A percentile compares a stretch with the other conserved stretches of the same genome.
Evolutionary conservation across 1,284 basidiomycete genomes (phyloP).

Genomic region (Mycena sp.): DNA sequence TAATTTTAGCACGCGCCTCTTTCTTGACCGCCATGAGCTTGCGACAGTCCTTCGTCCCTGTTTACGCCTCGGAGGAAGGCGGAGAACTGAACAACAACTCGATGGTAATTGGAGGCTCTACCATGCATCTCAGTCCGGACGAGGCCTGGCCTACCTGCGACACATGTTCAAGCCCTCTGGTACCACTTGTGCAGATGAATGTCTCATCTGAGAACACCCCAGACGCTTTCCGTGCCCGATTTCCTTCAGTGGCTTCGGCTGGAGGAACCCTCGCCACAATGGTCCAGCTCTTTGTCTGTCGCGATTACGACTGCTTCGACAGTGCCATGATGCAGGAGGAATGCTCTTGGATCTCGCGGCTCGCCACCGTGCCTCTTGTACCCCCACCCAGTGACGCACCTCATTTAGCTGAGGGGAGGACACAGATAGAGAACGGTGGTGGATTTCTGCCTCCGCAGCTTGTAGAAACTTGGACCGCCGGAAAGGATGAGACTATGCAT

Average conservation of each 20-base stretch:
- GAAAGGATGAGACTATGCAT: slow-evolving; percentile 28
- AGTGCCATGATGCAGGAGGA: slow-evolving; percentile 12
- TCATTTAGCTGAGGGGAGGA: background rate
- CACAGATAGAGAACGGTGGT: slow-evolving; percentile 18
- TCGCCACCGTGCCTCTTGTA: slow-evolving; percentile 22
- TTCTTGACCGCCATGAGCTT: background rate
- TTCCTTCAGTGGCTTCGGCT: slow-evolving; percentile 6
- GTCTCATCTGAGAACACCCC: slow-evolving; percentile 25
- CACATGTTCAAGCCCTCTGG: slow-evolving; percentile 21
- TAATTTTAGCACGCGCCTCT: background rate
- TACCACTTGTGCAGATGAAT: slow-evolving; percentile 28
- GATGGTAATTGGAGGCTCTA: slow-evolving; percentile 27
- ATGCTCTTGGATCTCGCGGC: slow-evolving; percentile 26
- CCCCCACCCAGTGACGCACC: background rate
- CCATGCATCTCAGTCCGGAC: slow-evolving; percentile 19
- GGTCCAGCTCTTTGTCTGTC: slow-evolving; percentile 24
- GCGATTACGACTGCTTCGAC: slow-evolving; percentile 24
- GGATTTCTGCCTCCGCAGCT: slow-evolving; percentile 25
- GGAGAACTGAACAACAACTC: background rate
- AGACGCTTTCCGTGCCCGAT: background rate
- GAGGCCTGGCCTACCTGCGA: slow-evolving; percentile 27
- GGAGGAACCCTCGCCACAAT: background rate
- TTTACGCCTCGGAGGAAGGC: background rate
- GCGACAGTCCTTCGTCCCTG: slow-evolving; percentile 17
- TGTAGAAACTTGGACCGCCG: slow-evolving; percentile 21